Percentiles rank a stretch among this genome's conserved stretches.
phyloP scores from a whole-genome alignment of 257 asterid species.

The Nicotiana otophora region DNA sequence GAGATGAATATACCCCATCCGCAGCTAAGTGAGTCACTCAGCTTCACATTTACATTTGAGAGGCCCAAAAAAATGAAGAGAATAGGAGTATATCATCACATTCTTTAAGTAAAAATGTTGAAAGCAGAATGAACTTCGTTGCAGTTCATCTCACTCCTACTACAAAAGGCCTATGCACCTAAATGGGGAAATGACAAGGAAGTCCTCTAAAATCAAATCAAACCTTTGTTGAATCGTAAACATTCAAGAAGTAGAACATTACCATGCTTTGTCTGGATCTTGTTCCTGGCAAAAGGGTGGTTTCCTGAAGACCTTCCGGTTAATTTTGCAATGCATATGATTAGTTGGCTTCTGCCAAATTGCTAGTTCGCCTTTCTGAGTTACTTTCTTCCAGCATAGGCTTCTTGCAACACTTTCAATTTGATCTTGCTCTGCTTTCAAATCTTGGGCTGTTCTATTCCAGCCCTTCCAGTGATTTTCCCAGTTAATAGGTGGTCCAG shows the following conservation, averaged over 20 bases:
- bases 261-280: constrained; percentile 85
- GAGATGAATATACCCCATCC: too few relatives aligned
- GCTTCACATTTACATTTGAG: too few relatives aligned
- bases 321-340: constrained; percentile 63
- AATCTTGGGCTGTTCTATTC: constrained; percentile 53
- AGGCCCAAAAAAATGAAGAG: too few relatives aligned
- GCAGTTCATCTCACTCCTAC: too few relatives aligned
- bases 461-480: constrained; percentile 74
- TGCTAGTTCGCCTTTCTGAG: constrained; percentile 65
- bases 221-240: background rate
- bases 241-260: background rate
- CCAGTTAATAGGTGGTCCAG: constrained; percentile 97
- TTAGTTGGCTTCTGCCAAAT: constrained; percentile 85
- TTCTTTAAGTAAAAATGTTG: too few relatives aligned
- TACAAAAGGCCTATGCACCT: background rate
- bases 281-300: constrained; percentile 62
- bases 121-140: too few relatives aligned
- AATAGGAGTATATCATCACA: too few relatives aligned
- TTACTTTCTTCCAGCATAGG: constrained; percentile 84
- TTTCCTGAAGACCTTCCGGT: constrained; percentile 54
- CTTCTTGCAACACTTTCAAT: constrained; percentile 70
- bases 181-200: background rate
- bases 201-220: background rate
- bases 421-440: constrained; percentile 55
- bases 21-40: too few relatives aligned